Evolutionary conservation across 139 green algal species (phyloP).

Genomic region (Prasinococcaceae sp.): DNA sequence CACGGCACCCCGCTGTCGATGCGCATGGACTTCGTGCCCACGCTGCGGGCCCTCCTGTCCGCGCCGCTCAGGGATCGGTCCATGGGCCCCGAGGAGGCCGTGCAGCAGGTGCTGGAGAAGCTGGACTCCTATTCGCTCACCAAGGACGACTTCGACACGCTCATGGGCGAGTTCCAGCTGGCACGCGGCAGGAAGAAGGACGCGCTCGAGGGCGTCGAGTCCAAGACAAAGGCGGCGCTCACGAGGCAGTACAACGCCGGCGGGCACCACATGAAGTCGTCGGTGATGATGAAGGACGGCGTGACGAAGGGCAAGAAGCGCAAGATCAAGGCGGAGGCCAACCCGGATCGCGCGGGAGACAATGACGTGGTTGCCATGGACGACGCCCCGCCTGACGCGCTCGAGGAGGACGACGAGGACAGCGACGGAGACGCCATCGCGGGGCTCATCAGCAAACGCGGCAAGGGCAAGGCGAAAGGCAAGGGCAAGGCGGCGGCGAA

Average conservation of each 20-base stretch:
- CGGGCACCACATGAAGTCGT: neutral
- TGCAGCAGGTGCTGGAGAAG: neutral
- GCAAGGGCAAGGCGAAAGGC: too few relatives aligned
- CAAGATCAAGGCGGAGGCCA: neutral
- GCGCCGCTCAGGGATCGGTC: neutral
- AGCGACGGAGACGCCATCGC: neutral
- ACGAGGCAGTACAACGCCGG: conserved; percentile 40
- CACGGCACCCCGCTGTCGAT: neutral
- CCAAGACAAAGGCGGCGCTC: conserved; percentile 19
- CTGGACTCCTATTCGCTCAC: neutral
- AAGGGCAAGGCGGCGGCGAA: too few relatives aligned
- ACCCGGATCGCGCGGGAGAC: neutral
- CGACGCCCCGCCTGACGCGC: neutral
- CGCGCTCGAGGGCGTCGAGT: neutral
- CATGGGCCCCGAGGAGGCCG: neutral
- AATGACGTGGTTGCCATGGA: neutral
- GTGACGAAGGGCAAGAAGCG: neutral
- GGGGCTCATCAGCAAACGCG: too few relatives aligned
- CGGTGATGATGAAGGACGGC: neutral
- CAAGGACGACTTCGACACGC: neutral
- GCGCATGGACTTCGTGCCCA: neutral
- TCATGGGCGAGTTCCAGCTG: neutral
- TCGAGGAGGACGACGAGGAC: conserved; percentile 5
- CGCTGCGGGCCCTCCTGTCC: neutral
- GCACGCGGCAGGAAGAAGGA: conserved; percentile 10